Conservation (phyloP, 1,284 basidiomycete genomes). For the Trichosporon sp. region DNA sequence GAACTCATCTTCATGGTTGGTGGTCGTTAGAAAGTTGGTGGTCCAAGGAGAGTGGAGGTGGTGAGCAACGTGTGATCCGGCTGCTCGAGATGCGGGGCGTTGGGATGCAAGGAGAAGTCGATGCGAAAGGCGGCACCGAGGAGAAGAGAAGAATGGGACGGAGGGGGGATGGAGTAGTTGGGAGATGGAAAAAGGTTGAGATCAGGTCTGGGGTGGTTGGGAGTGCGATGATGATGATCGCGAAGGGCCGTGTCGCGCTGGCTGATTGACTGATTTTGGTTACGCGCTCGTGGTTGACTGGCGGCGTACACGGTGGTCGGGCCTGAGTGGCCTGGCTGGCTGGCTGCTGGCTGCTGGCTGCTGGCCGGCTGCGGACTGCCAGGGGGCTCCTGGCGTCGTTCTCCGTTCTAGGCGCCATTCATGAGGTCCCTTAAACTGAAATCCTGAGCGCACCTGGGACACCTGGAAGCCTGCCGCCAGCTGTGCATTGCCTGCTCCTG, state of each 20-base stretch:
- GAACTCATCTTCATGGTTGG: slow-evolving; percentile 45
- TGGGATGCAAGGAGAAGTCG: background rate
- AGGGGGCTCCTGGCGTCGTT: background rate
- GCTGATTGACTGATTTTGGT: slow-evolving; percentile 4
- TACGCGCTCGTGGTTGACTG: background rate
- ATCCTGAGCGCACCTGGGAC: background rate
- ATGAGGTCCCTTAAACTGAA: slow-evolving; percentile 5
- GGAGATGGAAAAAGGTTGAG: background rate
- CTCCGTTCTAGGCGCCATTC: slow-evolving; percentile 5
- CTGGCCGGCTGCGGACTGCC: background rate
- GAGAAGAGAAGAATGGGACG: background rate
- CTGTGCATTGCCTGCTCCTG: too few relatives aligned
- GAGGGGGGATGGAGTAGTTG: background rate
- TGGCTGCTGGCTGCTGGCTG: background rate
- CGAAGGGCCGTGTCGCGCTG: slow-evolving; percentile 5
- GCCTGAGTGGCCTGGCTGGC: background rate
- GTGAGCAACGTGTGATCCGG: slow-evolving; percentile 1
- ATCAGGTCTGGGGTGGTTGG: background rate
- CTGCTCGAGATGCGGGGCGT: background rate
- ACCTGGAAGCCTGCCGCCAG: background rate
- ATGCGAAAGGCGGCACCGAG: background rate
- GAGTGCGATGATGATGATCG: slow-evolving; percentile 1
- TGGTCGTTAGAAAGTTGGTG: slow-evolving; percentile 4
- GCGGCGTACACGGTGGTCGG: background rate
- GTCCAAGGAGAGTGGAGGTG: slow-evolving; percentile 2